Evolutionary conservation across 345 rosid genomes (phyloP).

Genomic region (Citrus inodora): DNA sequence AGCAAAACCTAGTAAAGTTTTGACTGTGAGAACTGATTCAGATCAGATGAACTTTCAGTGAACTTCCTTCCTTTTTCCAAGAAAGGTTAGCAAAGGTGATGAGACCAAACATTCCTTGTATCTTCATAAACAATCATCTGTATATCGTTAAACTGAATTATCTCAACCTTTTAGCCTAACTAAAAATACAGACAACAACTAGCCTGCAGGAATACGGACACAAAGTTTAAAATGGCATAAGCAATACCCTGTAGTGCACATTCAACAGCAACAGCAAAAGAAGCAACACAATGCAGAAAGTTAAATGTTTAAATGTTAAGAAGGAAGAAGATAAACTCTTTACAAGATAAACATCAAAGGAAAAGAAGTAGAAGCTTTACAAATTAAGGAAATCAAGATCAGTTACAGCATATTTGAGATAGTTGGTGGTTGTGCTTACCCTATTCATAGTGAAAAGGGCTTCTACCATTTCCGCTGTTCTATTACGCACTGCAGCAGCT

Average conservation of each 20-base stretch:
- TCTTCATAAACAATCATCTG: background rate
- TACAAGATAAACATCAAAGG: background rate
- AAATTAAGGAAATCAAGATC: background rate
- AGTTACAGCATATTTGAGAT: background rate
- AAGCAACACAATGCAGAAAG: background rate
- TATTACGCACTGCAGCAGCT: slow-evolving; percentile 47
- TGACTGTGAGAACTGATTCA: background rate
- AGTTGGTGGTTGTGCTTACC: slow-evolving; percentile 34
- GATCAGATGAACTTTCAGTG: background rate
- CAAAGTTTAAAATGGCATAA: background rate
- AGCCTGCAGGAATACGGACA: background rate
- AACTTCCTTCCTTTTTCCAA: background rate
- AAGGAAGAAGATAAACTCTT: background rate
- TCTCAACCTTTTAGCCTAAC: background rate
- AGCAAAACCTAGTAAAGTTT: background rate
- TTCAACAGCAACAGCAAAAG: background rate
- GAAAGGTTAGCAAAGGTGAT: background rate
- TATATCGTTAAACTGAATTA: background rate
- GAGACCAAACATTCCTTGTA: background rate
- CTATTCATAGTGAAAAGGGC: slow-evolving; percentile 75
- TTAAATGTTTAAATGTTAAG: background rate
- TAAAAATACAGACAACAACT: background rate
- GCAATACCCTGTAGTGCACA: background rate
- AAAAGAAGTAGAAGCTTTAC: background rate
- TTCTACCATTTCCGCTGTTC: slow-evolving; percentile 74